Evolutionary conservation across 345 rosid genomes (phyloP), one percentile per base, ranked within the genome.

Genomic region (Linum usitatissimum): DNA sequence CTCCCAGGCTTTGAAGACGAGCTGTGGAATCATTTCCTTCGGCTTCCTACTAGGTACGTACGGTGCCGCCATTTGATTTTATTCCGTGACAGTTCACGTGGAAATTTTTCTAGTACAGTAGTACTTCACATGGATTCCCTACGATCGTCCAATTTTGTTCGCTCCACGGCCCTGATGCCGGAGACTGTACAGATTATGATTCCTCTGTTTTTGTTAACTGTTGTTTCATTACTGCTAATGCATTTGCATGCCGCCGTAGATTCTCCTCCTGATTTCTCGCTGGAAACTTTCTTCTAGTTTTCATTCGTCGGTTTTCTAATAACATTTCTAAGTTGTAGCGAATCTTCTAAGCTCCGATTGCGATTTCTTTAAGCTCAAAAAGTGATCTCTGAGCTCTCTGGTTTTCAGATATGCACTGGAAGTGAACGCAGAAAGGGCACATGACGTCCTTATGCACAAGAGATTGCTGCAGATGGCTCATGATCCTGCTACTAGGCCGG

Each of bases 391-490:
- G 58, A 21, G 57, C 55, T 61, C 57, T 39, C 63, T 36, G 21
- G 51, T 34, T 23, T 31, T n/a, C 6, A 86, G 92, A 59, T 86
- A 83, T 68, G 86, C 92, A 6, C 62, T 80, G 69, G 88, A 86
- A 62, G 84, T 86, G 72, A 78, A 80, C 61, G 77, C 76, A 62
- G 92, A 81, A 71, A 81, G 70, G 70, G 79, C 88, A 12, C 68
- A 83, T 57, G 88, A 86, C 71, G 92, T 83, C 51, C 78, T 81
- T 6, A 77, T 81, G 85, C 88, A 86, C 71, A 80, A 81, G 70
- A 83, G 76, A 66, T 75, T 86, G 48, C 79, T 83, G 42, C 62
- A 71, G 12, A 72, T 57, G 75, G 92, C 88, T 19, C 73, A 61
- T 53, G 65, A 78, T 73, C 81, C 81, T 45, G 78, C 70, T 12